Evolutionary conservation across 2,329 filamentous ascomycete species (phyloP).

Genomic region (Diaporthe ampelina): DNA sequence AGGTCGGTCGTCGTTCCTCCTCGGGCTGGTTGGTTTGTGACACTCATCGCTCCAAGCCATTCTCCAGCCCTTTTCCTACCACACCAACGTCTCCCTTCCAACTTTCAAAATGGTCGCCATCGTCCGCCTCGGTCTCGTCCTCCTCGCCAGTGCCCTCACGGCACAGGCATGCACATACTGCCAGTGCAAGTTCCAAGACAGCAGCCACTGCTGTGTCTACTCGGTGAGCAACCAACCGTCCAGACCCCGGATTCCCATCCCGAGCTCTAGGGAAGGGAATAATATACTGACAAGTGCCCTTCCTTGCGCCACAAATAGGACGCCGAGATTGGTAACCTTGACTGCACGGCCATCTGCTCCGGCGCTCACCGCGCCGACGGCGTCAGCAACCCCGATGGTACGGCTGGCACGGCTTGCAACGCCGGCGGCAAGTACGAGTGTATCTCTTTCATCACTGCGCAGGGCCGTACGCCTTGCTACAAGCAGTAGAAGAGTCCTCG

Average conservation of each 20-base stretch:
- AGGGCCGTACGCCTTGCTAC: conserved; percentile 22
- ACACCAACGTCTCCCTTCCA: not conserved
- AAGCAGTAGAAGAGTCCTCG: not conserved
- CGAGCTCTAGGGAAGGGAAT: not conserved
- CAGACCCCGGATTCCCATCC: not conserved
- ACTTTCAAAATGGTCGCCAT: conserved; percentile 7
- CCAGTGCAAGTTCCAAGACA: conserved; percentile 27
- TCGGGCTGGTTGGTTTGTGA: not conserved
- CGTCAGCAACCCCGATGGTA: not conserved
- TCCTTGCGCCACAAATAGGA: not conserved
- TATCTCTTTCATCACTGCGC: conserved; percentile 4
- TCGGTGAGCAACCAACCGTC: not conserved
- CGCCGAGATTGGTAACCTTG: not conserved
- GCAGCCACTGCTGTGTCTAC: conserved; percentile 28
- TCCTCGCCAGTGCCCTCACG: conserved; percentile 3
- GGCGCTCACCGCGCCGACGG: conserved; percentile 17
- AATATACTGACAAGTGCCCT: not conserved
- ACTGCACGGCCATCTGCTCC: not conserved
- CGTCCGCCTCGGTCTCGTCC: conserved; percentile 2
- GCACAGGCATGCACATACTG: conserved; percentile 29
- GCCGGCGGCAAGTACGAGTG: not conserved
- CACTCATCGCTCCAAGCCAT: not conserved
- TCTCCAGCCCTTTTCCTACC: not conserved
- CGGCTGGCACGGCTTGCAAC: conserved; percentile 5
- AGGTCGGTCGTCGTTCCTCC: not conserved